Evolutionary conservation across 148 eudicot species (phyloP).

Genomic region (Chenopodium suecicum): DNA sequence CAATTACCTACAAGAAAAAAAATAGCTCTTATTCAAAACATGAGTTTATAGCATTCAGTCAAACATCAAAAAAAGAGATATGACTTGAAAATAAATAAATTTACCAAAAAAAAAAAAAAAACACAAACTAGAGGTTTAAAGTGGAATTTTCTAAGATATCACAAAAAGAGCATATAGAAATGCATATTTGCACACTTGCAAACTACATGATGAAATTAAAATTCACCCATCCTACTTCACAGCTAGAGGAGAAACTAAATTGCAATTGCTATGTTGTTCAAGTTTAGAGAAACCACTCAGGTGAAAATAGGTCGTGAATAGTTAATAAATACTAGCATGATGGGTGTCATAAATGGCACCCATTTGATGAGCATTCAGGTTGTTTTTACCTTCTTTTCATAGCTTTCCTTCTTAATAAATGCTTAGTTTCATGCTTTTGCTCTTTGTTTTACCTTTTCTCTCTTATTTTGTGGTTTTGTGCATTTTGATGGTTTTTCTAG

Average conservation of each 20-base stretch:
- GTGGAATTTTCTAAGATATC: not conserved
- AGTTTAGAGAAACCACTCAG: constrained; percentile 12
- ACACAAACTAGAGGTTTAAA: not conserved
- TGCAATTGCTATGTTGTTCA: not conserved
- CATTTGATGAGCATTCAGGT: too few species aligned
- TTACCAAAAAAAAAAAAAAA: too few species aligned
- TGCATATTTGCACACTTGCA: constrained; percentile 2
- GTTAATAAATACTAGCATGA: not conserved
- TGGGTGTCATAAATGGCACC: too few species aligned
- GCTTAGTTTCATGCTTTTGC: too few species aligned
- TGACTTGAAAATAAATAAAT: too few species aligned
- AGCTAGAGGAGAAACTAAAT: not conserved
- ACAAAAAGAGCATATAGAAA: not conserved
- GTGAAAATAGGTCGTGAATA: not conserved
- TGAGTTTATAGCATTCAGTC: not conserved
- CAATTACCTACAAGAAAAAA: not conserved
- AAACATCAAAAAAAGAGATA: not conserved
- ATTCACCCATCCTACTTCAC: constrained; percentile 14
- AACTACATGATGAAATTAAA: constrained; percentile 7
- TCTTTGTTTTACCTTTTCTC: too few species aligned
- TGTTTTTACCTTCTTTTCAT: too few species aligned
- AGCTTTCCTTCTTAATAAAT: too few species aligned
- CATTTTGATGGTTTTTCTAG: too few species aligned
- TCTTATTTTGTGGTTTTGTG: too few species aligned
- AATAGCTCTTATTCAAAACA: not conserved